Evolutionary conservation across 176 grass and related monocot genomes (phyloP).

Genomic region (Triticum timopheevii): DNA sequence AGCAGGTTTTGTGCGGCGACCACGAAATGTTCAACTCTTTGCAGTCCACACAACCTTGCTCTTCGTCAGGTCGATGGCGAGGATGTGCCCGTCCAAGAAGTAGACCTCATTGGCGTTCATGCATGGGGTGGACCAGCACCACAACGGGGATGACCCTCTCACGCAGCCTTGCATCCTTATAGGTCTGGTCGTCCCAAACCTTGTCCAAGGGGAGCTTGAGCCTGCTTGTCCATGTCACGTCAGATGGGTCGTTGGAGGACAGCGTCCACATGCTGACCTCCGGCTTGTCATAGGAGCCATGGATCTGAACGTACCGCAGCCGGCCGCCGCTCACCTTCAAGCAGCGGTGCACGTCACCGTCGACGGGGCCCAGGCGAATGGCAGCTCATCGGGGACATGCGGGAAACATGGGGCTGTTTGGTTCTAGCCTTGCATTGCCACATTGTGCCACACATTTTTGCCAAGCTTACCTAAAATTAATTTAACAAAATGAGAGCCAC

Average conservation of each 20-base stretch:
- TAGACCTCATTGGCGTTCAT: background rate
- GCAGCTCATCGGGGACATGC: background rate
- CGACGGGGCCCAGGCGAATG: background rate
- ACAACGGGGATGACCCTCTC: background rate
- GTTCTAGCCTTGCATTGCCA: too few relatives aligned
- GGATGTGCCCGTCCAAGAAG: background rate
- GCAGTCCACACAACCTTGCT: background rate
- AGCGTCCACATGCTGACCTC: background rate
- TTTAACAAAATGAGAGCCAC: too few relatives aligned
- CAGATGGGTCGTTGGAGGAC: background rate
- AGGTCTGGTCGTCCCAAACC: background rate
- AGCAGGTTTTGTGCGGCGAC: background rate
- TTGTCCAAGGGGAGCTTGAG: background rate
- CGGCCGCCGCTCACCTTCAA: background rate
- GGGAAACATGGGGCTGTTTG: background rate
- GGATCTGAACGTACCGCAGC: background rate
- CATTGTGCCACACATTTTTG: too few relatives aligned
- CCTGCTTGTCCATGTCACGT: background rate
- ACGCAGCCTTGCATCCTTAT: background rate
- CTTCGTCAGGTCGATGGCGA: background rate
- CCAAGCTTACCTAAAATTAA: too few relatives aligned
- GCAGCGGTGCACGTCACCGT: background rate
- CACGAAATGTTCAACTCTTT: background rate
- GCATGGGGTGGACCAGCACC: background rate
- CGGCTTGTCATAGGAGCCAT: background rate